Base-by-base conservation (phyloP, 768 basidiomycete genomes). In the Pulveroboletus ravenelii region DNA sequence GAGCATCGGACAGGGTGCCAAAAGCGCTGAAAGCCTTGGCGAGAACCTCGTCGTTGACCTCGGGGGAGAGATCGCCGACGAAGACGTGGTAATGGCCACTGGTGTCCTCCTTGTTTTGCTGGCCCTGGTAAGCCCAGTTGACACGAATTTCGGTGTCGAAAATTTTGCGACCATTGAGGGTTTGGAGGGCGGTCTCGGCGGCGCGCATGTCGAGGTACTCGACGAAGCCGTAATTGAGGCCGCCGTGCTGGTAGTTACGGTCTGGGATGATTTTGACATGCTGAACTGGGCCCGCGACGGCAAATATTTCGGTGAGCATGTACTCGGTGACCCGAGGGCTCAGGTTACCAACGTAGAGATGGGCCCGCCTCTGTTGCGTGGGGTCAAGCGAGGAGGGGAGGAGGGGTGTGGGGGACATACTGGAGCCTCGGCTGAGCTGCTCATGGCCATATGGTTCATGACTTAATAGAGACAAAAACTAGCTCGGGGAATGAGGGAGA, bases 191-290 rank as follows among this genome's bases (percentile, higher is more conserved):
- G 44, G 96, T 97, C 74, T 99, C 96, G 34, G 96, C 96, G 34
- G 93, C 91, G 56, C 92, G 87, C 90, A 98, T 94, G 70, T 97
- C 93, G 70, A 91, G 87, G 74, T 97, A 99, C 73, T 99, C 96
- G 70, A 98, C 94, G 73, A 94, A 99, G 61, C 96, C 96, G 65
- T 98, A 99, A 77, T 98, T 98, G 71, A 96, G 87, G 54, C 96
- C 96, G 50, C 94, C 96, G 67, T 99, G 96, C 72, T 97, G 94
- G 70, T 94, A 97, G 77, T 96, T 97, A 62, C 94, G 85, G 76
- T 99, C 96, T 29, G 95, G 95, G 70, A 99, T 98, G 71, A 99
- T 98, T 84, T 99, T 99, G 70, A 97, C 95, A 69, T 94, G 90
- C 72, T 95, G 92, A 55, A 98, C 96, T 53, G 93, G 88, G 40